phyloP scores from a whole-genome alignment of 768 basidiomycete genomes.

The Tricholomella constricta region DNA sequence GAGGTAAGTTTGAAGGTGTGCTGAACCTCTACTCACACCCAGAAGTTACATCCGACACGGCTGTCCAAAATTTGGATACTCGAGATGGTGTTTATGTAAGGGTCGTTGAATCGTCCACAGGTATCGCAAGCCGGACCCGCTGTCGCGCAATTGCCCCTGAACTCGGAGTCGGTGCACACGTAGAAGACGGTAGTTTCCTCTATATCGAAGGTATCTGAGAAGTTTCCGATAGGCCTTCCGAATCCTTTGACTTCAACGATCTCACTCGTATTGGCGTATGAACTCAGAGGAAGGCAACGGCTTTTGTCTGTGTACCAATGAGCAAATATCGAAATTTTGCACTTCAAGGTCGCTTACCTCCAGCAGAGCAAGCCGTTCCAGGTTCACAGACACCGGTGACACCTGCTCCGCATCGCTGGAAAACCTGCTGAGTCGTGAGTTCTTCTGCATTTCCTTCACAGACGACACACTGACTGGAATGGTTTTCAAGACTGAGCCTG shows the following conservation, averaged over 20 bases:
- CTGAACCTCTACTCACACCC: neutral
- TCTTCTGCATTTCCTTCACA: too few relatives aligned
- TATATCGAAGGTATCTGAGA: neutral
- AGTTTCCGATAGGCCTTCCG: neutral
- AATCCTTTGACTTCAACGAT: neutral
- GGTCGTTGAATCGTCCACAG: neutral
- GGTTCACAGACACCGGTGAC: neutral
- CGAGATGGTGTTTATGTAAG: neutral
- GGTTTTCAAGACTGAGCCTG: neutral
- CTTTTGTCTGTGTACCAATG: neutral
- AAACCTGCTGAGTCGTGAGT: neutral
- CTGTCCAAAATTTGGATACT: neutral
- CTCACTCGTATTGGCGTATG: neutral
- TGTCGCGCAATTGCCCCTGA: neutral
- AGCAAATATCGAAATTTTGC: neutral
- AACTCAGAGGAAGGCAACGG: neutral
- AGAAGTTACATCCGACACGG: slow-evolving; percentile 1
- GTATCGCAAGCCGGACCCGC: neutral
- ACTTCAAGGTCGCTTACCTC: neutral
- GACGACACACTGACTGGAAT: neutral
- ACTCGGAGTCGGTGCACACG: neutral
- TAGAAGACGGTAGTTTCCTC: neutral
- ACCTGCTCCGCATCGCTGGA: neutral
- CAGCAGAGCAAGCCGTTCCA: neutral
- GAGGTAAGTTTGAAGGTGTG: neutral